A percentile compares a stretch with the other conserved stretches of the same genome.
phyloP scores from a whole-genome alignment of 2,329 filamentous ascomycete genomes.

The Colletotrichum chlorophyti region DNA sequence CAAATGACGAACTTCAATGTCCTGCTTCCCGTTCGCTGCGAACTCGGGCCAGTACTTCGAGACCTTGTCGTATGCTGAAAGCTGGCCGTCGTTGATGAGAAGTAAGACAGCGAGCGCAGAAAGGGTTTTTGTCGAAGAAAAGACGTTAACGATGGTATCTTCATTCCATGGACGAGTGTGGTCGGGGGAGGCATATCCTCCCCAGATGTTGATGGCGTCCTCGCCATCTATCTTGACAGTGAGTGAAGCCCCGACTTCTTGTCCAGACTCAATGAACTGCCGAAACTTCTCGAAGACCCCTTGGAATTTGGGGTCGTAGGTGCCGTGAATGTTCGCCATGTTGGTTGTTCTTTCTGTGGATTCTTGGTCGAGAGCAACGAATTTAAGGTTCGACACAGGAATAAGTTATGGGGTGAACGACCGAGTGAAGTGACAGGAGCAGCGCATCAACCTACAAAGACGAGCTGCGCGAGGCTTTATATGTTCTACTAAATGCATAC shows the following conservation, averaged over 20 bases:
- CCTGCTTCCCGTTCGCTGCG: constrained; percentile 46
- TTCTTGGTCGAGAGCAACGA: too few relatives aligned
- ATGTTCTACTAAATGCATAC: too few relatives aligned
- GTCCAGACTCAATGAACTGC: constrained; percentile 41
- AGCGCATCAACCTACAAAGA: too few relatives aligned
- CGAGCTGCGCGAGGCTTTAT: too few relatives aligned
- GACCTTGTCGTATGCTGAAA: constrained; percentile 45
- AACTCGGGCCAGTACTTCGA: constrained; percentile 55
- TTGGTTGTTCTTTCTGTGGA: background rate
- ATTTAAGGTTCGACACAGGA: too few relatives aligned
- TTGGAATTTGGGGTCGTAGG: constrained; percentile 43
- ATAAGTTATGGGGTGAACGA: too few relatives aligned
- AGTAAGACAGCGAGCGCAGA: constrained; percentile 44
- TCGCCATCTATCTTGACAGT: constrained; percentile 47
- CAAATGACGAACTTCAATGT: constrained; percentile 46
- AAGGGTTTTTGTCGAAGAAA: constrained; percentile 48
- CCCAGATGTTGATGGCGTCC: constrained; percentile 52
- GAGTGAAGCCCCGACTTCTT: constrained; percentile 53
- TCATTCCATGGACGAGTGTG: constrained; percentile 42
- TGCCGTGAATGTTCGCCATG: constrained; percentile 35
- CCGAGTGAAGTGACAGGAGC: too few relatives aligned
- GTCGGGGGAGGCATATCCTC: constrained; percentile 42
- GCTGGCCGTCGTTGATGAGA: constrained; percentile 45
- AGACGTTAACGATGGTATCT: constrained; percentile 48
- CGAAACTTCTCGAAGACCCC: constrained; percentile 42